Evolutionary conservation across 2,329 filamentous ascomycete genomes (phyloP), one percentile per base, ranked within the genome.

Genomic region (Didymella pomorum): DNA sequence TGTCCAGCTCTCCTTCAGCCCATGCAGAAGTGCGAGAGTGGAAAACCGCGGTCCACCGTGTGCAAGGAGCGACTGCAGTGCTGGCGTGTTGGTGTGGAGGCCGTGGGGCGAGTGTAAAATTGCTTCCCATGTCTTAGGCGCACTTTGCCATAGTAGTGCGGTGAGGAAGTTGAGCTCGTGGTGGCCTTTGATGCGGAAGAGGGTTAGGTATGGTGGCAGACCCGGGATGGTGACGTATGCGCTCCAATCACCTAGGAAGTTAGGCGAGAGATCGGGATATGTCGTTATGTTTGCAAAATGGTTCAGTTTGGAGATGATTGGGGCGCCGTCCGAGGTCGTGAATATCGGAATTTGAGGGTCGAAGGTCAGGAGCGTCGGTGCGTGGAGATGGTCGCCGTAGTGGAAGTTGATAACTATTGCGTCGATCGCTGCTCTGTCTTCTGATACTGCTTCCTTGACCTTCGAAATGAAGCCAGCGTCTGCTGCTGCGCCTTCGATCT

Each of bases 111-210:
- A 58, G 39, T 56, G 56, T 1, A 63, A 23, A 2, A 61, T 20
- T 2, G 61, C 58, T 52, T 63, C 58, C 31, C 31, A 35, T 2
- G 6, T n/a, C 16, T 35, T 16, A 4, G 31, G 16, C 3, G 31
- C 31, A 35, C 31, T 35, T 14, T 35, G 14, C 31, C 31, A 35
- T n/a, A 35, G 41, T 18, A 61, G 29, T 1, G 39, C 51, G 16
- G 37, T 63, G 25, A 44, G 20, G 39, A 63, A 61, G 47, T 55
- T 58, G 23, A 63, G 58, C 11, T 51, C 46, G 37, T 54, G 50
- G 35, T 61, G 58, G 0, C 49, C 51, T 12, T 28, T 35, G 4
- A 61, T 42, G 23, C 61, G 58, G 42, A 61, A 61, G 1, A 58
- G 2, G 7, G 51, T 56, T 2, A 63, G 20, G n/a, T 54, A 61